These are phyloP conservation scores for Bryoerythrophyllum caledonicum DNA, from an alignment of 225 moss, liverwort and hornwort species.

Conservation along the genomic window DNA sequence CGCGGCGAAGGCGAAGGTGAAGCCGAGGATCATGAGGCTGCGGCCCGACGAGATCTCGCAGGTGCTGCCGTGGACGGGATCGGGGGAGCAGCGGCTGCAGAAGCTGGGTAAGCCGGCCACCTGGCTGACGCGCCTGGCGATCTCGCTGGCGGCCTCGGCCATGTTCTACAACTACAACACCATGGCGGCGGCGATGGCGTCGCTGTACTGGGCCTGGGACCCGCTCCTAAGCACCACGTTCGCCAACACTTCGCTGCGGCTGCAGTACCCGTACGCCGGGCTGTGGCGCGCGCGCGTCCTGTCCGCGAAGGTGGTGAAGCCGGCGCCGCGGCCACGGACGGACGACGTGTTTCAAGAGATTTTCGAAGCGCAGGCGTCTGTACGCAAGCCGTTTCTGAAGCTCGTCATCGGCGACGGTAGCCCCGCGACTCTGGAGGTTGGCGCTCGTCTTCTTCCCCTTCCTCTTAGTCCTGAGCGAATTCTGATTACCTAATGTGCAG, in stretches of 20 bases:
- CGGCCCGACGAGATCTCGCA: slow-evolving; percentile 53
- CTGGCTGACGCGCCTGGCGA: slow-evolving; percentile 66
- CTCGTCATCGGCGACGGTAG: slow-evolving; percentile 79
- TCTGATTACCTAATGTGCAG: slow-evolving; percentile 36
- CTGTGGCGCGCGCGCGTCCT: slow-evolving; percentile 78
- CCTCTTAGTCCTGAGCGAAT: not conserved
- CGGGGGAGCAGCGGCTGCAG: slow-evolving; percentile 60
- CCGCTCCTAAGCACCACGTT: slow-evolving; percentile 69
- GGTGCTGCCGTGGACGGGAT: slow-evolving; percentile 89
- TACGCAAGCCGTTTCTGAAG: slow-evolving; percentile 40
- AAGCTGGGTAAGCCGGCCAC: slow-evolving; percentile 69
- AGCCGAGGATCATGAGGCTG: slow-evolving; percentile 47
- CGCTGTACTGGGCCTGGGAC: slow-evolving; percentile 93
- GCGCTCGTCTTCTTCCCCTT: not conserved
- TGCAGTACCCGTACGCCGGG: slow-evolving; percentile 86
- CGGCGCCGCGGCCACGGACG: slow-evolving; percentile 27
- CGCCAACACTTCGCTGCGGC: slow-evolving; percentile 66
- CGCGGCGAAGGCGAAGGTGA: slow-evolving; percentile 33
- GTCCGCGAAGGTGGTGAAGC: slow-evolving; percentile 46
- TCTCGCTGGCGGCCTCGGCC: slow-evolving; percentile 67
- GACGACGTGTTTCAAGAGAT: slow-evolving; percentile 49
- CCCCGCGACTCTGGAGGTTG: slow-evolving; percentile 73
- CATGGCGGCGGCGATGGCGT: slow-evolving; percentile 69
- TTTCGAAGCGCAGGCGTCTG: slow-evolving; percentile 50
- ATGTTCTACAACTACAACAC: slow-evolving; percentile 62